A percentile compares a stretch with the other conserved stretches of the same genome.
These are phyloP conservation scores for Zoysia pacifica DNA, from an alignment of 176 grass and related monocot species.

Conservation along the genomic window DNA sequence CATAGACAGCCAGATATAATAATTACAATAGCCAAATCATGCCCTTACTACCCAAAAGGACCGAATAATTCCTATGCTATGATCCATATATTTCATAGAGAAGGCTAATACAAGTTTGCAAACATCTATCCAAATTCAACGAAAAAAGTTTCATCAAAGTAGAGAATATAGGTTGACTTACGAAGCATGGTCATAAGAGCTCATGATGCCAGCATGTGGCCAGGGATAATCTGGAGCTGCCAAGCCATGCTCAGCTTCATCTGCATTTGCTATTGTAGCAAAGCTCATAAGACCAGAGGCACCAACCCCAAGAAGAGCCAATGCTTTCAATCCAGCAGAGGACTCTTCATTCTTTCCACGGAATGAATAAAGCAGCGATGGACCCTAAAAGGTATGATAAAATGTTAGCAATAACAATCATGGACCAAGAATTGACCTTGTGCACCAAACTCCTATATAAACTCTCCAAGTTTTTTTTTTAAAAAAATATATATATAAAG, in stretches of 20 bases:
- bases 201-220: constrained; percentile 96
- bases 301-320: constrained; percentile 81
- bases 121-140: background rate
- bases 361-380: constrained; percentile 58
- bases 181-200: constrained; percentile 96
- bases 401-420: background rate
- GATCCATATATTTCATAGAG: background rate
- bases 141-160: background rate
- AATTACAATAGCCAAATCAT: background rate
- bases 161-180: constrained; percentile 48
- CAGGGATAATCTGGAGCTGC: constrained; percentile 79
- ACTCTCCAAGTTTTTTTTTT: background rate
- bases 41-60: background rate
- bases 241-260: constrained; percentile 95
- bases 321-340: constrained; percentile 66
- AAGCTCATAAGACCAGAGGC: constrained; percentile 77
- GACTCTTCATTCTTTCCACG: constrained; percentile 64
- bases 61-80: background rate
- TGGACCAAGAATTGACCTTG: background rate
- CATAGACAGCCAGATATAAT: background rate
- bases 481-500: background rate
- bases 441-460: background rate
- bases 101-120: background rate
- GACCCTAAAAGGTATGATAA: constrained; percentile 48
- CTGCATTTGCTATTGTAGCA: constrained; percentile 76